phyloP scores from a whole-genome alignment of 768 basidiomycete species.

The Paxillus ammoniavirescens region DNA sequence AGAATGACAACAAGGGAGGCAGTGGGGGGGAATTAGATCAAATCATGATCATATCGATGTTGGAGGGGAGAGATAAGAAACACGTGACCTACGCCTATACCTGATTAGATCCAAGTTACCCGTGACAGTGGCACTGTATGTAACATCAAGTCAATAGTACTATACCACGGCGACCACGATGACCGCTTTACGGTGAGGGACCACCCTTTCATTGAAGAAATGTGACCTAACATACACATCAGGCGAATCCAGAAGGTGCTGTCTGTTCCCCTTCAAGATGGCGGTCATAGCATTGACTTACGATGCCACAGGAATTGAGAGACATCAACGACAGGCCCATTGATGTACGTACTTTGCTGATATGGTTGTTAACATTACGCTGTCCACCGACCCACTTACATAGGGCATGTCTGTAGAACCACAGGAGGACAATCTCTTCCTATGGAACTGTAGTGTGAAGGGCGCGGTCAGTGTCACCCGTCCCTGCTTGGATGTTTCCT shows the following conservation, averaged over 20 bases:
- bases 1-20: too few relatives aligned
- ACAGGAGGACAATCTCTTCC: conserved; percentile 68
- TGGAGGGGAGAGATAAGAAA: too few relatives aligned
- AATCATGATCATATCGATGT: too few relatives aligned
- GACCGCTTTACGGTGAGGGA: conserved; percentile 40
- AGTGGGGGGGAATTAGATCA: too few relatives aligned
- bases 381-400: conserved; percentile 7
- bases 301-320: conserved; percentile 55
- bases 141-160: not conserved
- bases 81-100: conserved; percentile 13
- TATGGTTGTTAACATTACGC: conserved; percentile 7
- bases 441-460: conserved; percentile 78
- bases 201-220: conserved; percentile 1
- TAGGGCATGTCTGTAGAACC: conserved; percentile 65
- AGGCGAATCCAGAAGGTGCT: conserved; percentile 79
- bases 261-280: not conserved
- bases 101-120: not conserved
- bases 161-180: conserved; percentile 23
- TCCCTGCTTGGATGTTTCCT: not conserved
- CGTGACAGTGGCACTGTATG: not conserved
- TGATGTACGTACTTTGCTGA: conserved; percentile 43
- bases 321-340: conserved; percentile 64
- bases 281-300: conserved; percentile 6
- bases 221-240: conserved; percentile 21
- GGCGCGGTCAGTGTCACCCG: conserved; percentile 53